These are phyloP conservation scores for Parastagonospora avenae DNA, from an alignment of 2,329 filamentous ascomycete genomes.

Conservation along the genomic window DNA sequence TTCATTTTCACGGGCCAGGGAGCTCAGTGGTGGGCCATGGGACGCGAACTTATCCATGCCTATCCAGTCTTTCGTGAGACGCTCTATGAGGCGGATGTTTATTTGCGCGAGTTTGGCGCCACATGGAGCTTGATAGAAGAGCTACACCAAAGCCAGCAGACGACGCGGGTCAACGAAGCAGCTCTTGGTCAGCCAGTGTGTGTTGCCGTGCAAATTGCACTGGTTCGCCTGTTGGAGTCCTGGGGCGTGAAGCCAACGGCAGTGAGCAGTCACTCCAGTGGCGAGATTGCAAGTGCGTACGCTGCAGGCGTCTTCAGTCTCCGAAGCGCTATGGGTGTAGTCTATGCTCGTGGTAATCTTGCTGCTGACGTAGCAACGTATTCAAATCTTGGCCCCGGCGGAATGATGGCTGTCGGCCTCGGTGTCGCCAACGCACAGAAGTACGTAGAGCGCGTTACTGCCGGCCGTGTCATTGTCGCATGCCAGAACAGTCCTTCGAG, in stretches of 20 bases:
- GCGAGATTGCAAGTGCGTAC: constrained; percentile 40
- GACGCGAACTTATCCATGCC: constrained; percentile 20
- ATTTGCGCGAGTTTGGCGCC: constrained; percentile 2
- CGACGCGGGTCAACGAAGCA: constrained; percentile 21
- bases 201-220: constrained; percentile 35
- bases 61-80: constrained; percentile 14
- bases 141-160: constrained; percentile 20
- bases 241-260: constrained; percentile 30
- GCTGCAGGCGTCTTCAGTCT: constrained; percentile 25
- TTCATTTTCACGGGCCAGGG: constrained; percentile 43
- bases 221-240: constrained; percentile 29
- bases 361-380: constrained; percentile 23
- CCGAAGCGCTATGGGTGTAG: constrained; percentile 27
- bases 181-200: constrained; percentile 34
- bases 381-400: constrained; percentile 18
- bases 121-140: constrained; percentile 20
- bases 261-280: constrained; percentile 37
- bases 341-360: constrained; percentile 32
- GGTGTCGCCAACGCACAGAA: constrained; percentile 18
- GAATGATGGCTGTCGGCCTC: constrained; percentile 30
- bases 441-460: constrained; percentile 14
- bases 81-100: constrained; percentile 4
- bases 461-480: constrained; percentile 22
- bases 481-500: constrained; percentile 49
- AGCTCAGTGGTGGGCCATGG: constrained; percentile 42